Percentiles rank a stretch among this genome's conserved stretches.
phyloP scores from a whole-genome alignment of 176 grass and related monocot genomes.

The Coix lacrymajobi region DNA sequence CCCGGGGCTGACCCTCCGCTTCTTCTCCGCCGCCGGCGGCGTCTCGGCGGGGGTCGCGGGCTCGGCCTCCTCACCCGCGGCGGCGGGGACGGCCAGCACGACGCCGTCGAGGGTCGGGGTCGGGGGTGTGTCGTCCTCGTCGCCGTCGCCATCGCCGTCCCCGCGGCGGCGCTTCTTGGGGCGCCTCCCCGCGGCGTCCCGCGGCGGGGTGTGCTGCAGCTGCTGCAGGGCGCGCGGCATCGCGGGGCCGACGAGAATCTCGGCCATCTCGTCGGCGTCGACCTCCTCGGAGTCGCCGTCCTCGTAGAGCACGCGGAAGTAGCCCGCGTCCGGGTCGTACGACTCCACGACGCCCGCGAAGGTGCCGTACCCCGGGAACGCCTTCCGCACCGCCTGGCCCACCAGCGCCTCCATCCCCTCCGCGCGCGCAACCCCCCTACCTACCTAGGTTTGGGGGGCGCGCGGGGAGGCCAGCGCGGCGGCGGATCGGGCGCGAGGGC shows the following conservation, averaged over 20 bases:
- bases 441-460: slow-evolving; percentile 34
- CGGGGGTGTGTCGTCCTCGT: neutral
- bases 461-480: slow-evolving; percentile 3
- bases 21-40: slow-evolving; percentile 19
- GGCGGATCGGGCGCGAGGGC: slow-evolving; percentile 18
- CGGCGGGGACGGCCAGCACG: slow-evolving; percentile 10
- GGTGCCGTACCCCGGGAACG: slow-evolving; percentile 56
- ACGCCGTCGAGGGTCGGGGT: neutral
- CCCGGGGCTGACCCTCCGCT: slow-evolving; percentile 4
- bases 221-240: slow-evolving; percentile 13
- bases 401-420: slow-evolving; percentile 55
- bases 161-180: slow-evolving; percentile 51
- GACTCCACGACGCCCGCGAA: slow-evolving; percentile 67
- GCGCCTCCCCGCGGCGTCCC: neutral
- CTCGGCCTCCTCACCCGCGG: neutral
- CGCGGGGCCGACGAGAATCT: slow-evolving; percentile 57
- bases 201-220: neutral
- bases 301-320: slow-evolving; percentile 77
- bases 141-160: neutral
- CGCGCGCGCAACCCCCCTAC: neutral
- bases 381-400: slow-evolving; percentile 71
- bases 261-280: slow-evolving; percentile 57
- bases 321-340: slow-evolving; percentile 64
- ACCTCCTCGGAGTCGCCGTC: slow-evolving; percentile 94
- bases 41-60: neutral